Conservation (phyloP, 768 basidiomycete genomes). For the Suillus spraguei region DNA sequence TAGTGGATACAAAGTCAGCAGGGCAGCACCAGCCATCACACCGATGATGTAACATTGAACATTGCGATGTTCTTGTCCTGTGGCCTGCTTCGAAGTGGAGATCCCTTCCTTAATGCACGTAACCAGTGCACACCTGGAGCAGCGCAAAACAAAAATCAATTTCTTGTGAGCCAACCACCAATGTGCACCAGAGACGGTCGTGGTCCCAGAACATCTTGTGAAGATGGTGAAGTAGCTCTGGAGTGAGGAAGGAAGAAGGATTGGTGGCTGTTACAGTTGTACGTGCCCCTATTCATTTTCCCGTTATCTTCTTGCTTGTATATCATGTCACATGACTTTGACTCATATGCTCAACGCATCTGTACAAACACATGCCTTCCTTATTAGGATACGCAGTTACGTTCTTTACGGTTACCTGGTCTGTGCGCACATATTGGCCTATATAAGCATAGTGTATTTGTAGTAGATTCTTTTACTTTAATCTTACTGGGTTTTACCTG, state of each 20-base stretch:
- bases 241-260: conserved; percentile 37
- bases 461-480: no score
- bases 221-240: conserved; percentile 42
- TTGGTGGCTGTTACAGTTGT: no score
- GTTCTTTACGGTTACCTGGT: no score
- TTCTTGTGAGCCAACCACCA: conserved; percentile 31
- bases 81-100: conserved; percentile 43
- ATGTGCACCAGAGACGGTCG: conserved; percentile 39
- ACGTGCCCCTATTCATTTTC: no score
- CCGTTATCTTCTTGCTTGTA: no score
- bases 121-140: conserved; percentile 38
- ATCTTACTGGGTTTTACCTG: no score
- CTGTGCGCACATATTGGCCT: no score
- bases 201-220: conserved; percentile 45
- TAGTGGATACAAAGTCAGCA: conserved; percentile 29
- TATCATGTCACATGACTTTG: no score
- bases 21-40: conserved; percentile 36
- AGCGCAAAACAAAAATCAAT: conserved; percentile 40
- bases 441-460: no score
- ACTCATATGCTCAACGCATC: no score
- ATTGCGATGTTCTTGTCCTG: conserved; percentile 41
- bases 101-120: conserved; percentile 42
- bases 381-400: no score
- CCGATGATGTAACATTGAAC: conserved; percentile 37
- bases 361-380: no score